These are phyloP conservation scores for Venturiaceae sp. DNA, from an alignment of 2,329 filamentous ascomycete species.

Conservation along the genomic window DNA sequence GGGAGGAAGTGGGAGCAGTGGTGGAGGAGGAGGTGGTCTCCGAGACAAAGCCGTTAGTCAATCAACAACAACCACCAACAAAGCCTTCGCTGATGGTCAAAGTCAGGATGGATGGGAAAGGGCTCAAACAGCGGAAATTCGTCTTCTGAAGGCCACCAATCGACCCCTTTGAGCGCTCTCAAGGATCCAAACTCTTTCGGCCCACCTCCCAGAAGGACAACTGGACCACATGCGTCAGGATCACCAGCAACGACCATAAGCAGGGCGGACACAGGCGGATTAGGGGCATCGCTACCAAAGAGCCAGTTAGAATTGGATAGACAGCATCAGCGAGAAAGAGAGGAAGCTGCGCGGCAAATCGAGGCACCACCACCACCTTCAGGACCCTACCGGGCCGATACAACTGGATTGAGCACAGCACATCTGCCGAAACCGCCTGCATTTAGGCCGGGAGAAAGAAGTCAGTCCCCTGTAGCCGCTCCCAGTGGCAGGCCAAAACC, in stretches of 20 bases:
- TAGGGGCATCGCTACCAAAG: not conserved
- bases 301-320: not conserved
- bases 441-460: constrained; percentile 15
- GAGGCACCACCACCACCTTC: not conserved
- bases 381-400: constrained; percentile 2
- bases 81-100: constrained; percentile 14
- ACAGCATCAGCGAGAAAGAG: not conserved
- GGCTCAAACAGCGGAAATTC: constrained; percentile 35
- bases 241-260: not conserved
- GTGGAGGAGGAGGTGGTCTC: constrained; percentile 29
- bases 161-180: constrained; percentile 57
- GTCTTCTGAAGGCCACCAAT: constrained; percentile 37
- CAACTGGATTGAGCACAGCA: constrained; percentile 5
- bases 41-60: constrained; percentile 38
- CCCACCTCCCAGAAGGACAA: constrained; percentile 59
- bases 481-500: constrained; percentile 35
- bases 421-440: not conserved
- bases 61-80: not conserved
- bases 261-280: not conserved
- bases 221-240: constrained; percentile 1
- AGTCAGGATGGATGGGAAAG: constrained; percentile 52
- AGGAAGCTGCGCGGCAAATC: not conserved
- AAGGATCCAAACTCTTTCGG: constrained; percentile 71
- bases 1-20: constrained; percentile 17
- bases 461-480: constrained; percentile 47